phyloP scores from a whole-genome alignment of 495 filamentous ascomycete genomes.

The Staphylotrichum tortipilum region DNA sequence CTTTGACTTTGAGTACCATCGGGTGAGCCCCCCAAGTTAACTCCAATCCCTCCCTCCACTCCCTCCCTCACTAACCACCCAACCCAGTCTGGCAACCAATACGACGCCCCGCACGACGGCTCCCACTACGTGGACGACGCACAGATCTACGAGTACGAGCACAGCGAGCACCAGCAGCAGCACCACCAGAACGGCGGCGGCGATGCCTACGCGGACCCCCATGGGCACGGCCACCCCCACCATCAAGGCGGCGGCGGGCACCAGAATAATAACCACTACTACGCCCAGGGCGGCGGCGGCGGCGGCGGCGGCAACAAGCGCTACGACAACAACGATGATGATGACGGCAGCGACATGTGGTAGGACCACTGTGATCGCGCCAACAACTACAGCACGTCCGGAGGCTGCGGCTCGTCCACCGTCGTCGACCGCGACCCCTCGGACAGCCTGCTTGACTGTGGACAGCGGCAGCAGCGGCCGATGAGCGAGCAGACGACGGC shows the following conservation, averaged over 20 bases:
- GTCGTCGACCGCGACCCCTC: no score
- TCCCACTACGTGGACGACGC: conserved; percentile 39
- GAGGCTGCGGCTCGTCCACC: no score
- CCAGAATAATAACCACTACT: conserved; percentile 14
- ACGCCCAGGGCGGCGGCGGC: no score
- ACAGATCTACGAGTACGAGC: conserved; percentile 44
- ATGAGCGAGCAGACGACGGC: no score
- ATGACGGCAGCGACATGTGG: conserved; percentile 25
- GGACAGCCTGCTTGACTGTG: no score
- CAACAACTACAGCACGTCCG: no score
- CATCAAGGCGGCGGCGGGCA: conserved; percentile 3
- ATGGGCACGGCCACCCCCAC: conserved; percentile 1
- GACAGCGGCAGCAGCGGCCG: no score
- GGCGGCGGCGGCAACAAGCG: conserved; percentile 13
- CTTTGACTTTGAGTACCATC: conserved; percentile 44
- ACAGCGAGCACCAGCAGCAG: conserved; percentile 17
- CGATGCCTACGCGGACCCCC: conserved; percentile 4
- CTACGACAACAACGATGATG: conserved; percentile 12
- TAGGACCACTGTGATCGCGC: conserved; percentile 15
- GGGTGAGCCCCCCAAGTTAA: conserved; percentile 39
- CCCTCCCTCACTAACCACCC: neutral
- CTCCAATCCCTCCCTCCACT: neutral
- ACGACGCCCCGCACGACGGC: conserved; percentile 29
- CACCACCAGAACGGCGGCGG: conserved; percentile 10
- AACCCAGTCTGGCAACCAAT: conserved; percentile 32